Evolutionary conservation across 495 filamentous ascomycete genomes (phyloP), one percentile per base, ranked within the genome.

Genomic region (Antarctomyces pellizariae): DNA sequence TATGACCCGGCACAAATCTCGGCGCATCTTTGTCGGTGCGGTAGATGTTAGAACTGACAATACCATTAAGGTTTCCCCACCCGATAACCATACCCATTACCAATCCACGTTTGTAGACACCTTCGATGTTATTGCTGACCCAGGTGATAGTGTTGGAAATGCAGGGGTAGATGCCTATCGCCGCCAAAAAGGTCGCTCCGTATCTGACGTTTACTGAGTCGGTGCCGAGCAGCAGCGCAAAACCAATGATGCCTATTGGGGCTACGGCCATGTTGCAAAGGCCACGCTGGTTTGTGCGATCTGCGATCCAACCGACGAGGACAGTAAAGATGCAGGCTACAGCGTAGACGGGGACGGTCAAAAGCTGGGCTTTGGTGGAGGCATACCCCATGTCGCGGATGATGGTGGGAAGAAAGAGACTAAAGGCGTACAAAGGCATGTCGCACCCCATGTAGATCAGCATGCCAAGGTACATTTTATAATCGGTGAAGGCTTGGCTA

Each of bases 101-200:
- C 1, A 91, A 68, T 12, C 83, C 84, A 13, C 84, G 64, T 55
- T 92, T 92, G 49, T 90, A 89, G 3, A 82, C 74, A 11, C 84
- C 84, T 49, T 91, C 84, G 13, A 65, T 65, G 36, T 95, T 95
- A 50, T 95, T 95, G 24, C 66, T 65, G 10, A 71, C 49, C 84
- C 84, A 95, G 13, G 68, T 66, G 33, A 95, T 78, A 0, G 80
- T 89, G 42, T 91, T 90, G n/a, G 84, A 48, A 35, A 92, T 78
- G 45, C 65, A 73, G 0, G 84, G 84, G 39, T 92, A 95, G 37
- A 93, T 92, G 0, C 84, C 84, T 28, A 83, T 48, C 0, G 84
- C 84, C 4, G 70, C 79, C 1, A 95, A 54, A 50, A 90, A 95
- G 0, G 66, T 72, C 5, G 74, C 83, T 0, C 71, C 74, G 42